Conservation (phyloP, 2,329 filamentous ascomycete species). For the Fusarium sp. region DNA sequence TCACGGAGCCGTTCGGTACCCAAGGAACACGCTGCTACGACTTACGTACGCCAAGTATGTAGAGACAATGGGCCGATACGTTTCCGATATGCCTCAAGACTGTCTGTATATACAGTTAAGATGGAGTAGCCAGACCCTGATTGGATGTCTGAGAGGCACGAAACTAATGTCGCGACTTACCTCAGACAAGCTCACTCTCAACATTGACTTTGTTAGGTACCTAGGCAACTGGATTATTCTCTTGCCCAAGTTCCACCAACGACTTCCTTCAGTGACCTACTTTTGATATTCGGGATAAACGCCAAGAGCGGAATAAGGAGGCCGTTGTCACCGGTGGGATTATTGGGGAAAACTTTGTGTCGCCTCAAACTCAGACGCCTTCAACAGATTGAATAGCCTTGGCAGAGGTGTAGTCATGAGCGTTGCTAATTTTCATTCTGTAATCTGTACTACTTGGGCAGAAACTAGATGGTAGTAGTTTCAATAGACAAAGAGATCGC, state of each 20-base stretch:
- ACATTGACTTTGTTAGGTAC: background rate
- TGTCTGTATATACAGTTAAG: background rate
- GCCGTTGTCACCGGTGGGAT: conserved; percentile 9
- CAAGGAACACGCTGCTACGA: conserved; percentile 1
- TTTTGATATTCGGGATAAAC: background rate
- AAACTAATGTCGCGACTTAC: background rate
- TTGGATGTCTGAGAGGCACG: background rate
- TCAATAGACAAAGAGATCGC: conserved; percentile 4
- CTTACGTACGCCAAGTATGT: conserved; percentile 26
- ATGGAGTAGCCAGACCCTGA: background rate
- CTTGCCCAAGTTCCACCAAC: too few relatives aligned
- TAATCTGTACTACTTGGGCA: too few relatives aligned
- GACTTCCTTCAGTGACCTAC: background rate
- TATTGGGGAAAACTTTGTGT: conserved; percentile 6
- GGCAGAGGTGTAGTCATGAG: conserved; percentile 11
- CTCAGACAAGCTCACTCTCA: background rate
- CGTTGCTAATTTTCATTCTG: conserved; percentile 1
- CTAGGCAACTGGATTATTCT: too few relatives aligned
- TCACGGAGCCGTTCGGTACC: background rate
- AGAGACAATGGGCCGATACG: conserved; percentile 1
- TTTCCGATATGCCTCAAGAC: background rate
- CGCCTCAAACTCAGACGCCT: conserved; percentile 26
- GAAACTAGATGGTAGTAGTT: background rate
- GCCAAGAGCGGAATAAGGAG: conserved; percentile 3
- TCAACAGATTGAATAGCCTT: conserved; percentile 15